Evolutionary conservation across 768 basidiomycete genomes (phyloP).

Genomic region (Phanerochaete carnosa): DNA sequence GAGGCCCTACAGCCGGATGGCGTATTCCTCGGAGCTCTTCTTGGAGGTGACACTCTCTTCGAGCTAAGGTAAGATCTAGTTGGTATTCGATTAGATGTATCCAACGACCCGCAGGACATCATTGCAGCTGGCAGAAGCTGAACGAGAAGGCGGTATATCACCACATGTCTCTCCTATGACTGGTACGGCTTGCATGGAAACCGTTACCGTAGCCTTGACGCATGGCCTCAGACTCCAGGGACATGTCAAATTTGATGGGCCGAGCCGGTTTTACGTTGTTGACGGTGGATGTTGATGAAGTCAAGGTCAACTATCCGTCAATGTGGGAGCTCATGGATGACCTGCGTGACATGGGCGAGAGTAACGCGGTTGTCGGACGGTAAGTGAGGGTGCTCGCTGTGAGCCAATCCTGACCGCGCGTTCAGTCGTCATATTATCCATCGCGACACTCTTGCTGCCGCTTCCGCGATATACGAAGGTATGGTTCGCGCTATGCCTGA

Average conservation of each 20-base stretch:
- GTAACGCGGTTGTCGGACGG: slow-evolving; percentile 87
- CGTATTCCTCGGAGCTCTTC: slow-evolving; percentile 89
- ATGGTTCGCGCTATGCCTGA: not conserved
- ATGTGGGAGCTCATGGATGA: slow-evolving; percentile 97
- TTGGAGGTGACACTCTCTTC: slow-evolving; percentile 95
- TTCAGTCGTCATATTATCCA: slow-evolving; percentile 63
- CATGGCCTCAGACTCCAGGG: slow-evolving; percentile 68
- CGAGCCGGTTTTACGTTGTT: slow-evolving; percentile 92
- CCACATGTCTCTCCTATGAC: slow-evolving; percentile 98
- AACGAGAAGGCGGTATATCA: slow-evolving; percentile 95
- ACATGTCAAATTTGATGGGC: slow-evolving; percentile 88
- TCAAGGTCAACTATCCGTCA: slow-evolving; percentile 85
- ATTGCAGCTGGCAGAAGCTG: slow-evolving; percentile 89
- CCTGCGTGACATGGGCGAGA: slow-evolving; percentile 94
- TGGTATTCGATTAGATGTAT: not conserved
- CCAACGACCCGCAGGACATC: slow-evolving; percentile 59
- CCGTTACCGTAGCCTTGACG: not conserved
- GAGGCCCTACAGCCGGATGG: slow-evolving; percentile 87
- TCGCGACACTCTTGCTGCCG: slow-evolving; percentile 86
- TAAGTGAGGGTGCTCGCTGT: slow-evolving; percentile 27
- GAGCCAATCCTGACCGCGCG: not conserved
- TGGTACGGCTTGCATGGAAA: no score
- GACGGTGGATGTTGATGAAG: slow-evolving; percentile 94
- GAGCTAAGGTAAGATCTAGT: slow-evolving; percentile 68
- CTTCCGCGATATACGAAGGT: slow-evolving; percentile 94